Evolutionary conservation across 2,329 filamentous ascomycete genomes (phyloP).

Genomic region (Chaetomium sp.): DNA sequence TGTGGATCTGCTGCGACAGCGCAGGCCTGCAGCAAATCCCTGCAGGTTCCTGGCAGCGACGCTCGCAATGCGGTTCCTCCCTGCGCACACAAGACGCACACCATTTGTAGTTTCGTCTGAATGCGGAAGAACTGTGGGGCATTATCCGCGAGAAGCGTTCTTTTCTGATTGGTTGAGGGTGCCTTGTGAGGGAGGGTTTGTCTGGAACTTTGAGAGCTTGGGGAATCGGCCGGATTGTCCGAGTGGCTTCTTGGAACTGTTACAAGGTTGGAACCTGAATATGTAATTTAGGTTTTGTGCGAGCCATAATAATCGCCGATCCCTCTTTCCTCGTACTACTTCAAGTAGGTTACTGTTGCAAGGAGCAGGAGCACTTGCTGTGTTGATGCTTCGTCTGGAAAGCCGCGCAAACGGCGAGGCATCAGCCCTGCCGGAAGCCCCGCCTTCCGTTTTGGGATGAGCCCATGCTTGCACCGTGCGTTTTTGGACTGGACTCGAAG

Average conservation of each 20-base stretch:
- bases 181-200: background rate
- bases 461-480: background rate
- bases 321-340: background rate
- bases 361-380: background rate
- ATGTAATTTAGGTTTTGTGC: background rate
- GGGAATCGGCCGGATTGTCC: background rate
- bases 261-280: background rate
- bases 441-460: conserved; percentile 10
- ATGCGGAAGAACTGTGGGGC: background rate
- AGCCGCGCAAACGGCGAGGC: background rate
- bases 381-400: background rate
- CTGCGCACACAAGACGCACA: conserved; percentile 5
- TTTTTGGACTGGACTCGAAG: background rate
- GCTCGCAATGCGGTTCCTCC: conserved; percentile 1
- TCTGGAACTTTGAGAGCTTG: background rate
- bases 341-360: background rate
- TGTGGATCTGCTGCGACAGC: conserved; percentile 8
- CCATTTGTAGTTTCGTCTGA: background rate
- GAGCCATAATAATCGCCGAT: background rate
- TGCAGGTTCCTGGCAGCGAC: conserved; percentile 3
- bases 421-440: conserved; percentile 4
- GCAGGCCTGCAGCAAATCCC: background rate
- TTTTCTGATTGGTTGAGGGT: background rate
- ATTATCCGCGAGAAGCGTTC: conserved; percentile 6
- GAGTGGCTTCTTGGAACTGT: background rate